phyloP scores from a whole-genome alignment of 73 alveolate genomes.

The Uronychia setigera region DNA sequence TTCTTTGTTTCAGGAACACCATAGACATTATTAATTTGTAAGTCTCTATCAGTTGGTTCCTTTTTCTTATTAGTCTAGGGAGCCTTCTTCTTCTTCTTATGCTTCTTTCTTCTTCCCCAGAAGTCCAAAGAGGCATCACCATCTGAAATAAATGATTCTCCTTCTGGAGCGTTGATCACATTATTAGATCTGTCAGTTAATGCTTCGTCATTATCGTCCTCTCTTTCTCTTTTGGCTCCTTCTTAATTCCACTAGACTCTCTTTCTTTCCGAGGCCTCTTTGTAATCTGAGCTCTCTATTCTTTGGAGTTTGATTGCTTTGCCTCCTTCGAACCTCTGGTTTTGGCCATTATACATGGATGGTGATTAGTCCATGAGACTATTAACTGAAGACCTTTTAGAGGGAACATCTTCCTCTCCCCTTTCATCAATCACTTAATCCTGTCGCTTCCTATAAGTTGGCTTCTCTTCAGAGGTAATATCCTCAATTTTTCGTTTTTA shows the following conservation, averaged over 20 bases:
- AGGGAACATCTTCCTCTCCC: not conserved
- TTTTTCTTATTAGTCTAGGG: not conserved
- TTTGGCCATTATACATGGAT: not conserved
- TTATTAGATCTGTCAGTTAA: not conserved
- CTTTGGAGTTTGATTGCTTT: too few species aligned
- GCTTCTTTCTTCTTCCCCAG: not conserved
- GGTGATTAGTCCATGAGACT: not conserved
- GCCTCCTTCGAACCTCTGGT: not conserved
- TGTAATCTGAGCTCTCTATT: not conserved
- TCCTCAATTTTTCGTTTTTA: not conserved
- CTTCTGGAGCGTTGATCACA: not conserved
- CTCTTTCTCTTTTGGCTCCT: not conserved
- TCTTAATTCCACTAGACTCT: too few species aligned
- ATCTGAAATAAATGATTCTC: not conserved
- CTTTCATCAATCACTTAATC: not conserved
- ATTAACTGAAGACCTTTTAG: not conserved
- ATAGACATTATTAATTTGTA: not conserved
- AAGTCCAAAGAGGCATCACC: not conserved
- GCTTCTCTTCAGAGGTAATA: not conserved
- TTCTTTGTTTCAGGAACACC: not conserved
- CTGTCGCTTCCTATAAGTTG: not conserved
- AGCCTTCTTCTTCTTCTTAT: not conserved
- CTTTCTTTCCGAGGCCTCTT: not conserved
- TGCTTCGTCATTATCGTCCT: not conserved
- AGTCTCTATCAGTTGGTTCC: not conserved